Base-by-base conservation (phyloP, 2,329 filamentous ascomycete genomes). In the Zymoseptoria tritici region DNA sequence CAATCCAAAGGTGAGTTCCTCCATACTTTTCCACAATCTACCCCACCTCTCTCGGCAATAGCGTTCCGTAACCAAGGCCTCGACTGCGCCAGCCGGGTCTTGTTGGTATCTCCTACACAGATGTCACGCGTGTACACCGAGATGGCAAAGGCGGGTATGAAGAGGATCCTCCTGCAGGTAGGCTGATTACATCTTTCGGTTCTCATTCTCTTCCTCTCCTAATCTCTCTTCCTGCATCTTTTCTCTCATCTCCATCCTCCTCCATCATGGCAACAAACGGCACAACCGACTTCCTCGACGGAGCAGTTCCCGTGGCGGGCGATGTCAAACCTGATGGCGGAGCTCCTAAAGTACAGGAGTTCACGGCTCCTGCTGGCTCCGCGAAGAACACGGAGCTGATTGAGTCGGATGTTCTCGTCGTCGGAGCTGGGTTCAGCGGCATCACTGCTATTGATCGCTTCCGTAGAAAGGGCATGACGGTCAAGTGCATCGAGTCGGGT, bases 361-460 rank as follows among this genome's bases (percentile, higher is more conserved):
- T 57, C 46, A 62, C 60, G n/a, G 49, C 16, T n/a, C 21, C 52
- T n/a, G 36, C 46, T 9, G 26, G 50, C 1, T 55, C 56, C 9
- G 54, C 56, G 9, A 31, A 53, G 29, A 49, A 58, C 42, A 57
- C 49, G 21, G 46, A 49, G 9, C 7, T 60, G 26, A 60, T 66
- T 16, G 46, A 67, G 13, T 59, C 64, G 31, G 68, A 71, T 54
- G 68, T 62, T 3, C 46, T 70, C 5, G 63, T 70, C 9, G 72
- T 78, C 2, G 76, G 76, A 19, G 76, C 75, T 49, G 76, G 76
- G 0, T 77, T 78, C 57, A 72, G 73, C 16, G 76, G 76, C 19
- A 70, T 77, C 6, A 77, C 75, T 24, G 61, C 75, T 24, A 73
- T 74, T 4, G 65, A 74, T 59, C 62, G 69, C 36, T 62, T 74